These are phyloP conservation scores for Chaetomidium leptoderma DNA, from an alignment of 495 filamentous ascomycete species.

Conservation along the genomic window DNA sequence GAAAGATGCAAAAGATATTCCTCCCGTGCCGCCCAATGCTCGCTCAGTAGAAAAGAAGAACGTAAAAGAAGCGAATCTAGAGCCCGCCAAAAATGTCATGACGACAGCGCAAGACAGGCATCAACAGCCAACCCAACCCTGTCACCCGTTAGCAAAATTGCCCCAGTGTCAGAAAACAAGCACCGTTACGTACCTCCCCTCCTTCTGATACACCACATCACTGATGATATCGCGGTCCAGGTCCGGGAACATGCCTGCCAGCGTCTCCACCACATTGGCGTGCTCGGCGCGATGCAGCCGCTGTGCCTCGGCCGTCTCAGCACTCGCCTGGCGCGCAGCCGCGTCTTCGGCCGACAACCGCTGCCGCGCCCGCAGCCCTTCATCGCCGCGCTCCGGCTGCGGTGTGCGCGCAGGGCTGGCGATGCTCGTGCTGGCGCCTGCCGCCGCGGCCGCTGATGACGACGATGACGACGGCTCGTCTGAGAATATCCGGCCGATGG, in stretches of 20 bases:
- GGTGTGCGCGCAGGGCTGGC: constrained; percentile 54
- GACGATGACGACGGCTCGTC: constrained; percentile 57
- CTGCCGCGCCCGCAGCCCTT: constrained; percentile 37
- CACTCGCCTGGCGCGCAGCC: constrained; percentile 89
- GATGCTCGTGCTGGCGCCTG: constrained; percentile 37
- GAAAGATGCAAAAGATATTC: constrained; percentile 13
- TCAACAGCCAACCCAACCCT: constrained; percentile 89
- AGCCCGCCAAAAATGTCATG: constrained; percentile 24
- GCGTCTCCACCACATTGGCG: constrained; percentile 82
- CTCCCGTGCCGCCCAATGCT: constrained; percentile 18
- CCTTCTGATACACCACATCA: constrained; percentile 87
- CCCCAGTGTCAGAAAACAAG: neutral
- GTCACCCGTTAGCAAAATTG: constrained; percentile 23
- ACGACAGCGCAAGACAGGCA: constrained; percentile 78
- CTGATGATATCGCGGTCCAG: constrained; percentile 87
- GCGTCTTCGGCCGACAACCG: constrained; percentile 74
- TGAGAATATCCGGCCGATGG: constrained; percentile 95
- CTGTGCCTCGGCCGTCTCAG: constrained; percentile 84
- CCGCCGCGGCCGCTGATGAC: constrained; percentile 31
- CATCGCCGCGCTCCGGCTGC: constrained; percentile 46
- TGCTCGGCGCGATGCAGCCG: constrained; percentile 83
- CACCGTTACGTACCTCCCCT: constrained; percentile 67
- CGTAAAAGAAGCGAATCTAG: neutral
- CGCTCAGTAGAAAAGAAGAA: constrained; percentile 6
- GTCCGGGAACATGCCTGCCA: constrained; percentile 90